Evolutionary conservation across 306 rosid genomes (phyloP), one percentile per base, ranked within the genome.

Genomic region (Notholithocarpus densiflorus): DNA sequence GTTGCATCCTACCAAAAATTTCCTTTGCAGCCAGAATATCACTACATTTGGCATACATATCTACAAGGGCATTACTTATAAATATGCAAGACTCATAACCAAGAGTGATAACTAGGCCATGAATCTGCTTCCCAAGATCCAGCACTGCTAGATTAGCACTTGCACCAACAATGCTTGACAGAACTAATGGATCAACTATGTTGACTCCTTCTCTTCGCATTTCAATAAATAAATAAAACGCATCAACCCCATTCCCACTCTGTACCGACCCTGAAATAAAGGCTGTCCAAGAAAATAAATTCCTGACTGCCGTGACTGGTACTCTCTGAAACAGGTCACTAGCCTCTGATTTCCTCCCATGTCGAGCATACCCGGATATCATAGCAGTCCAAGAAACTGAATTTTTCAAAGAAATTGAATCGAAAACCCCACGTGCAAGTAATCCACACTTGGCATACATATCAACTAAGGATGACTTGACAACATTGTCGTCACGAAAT

Each of bases 11-110:
- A 75, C 52, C 31, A 59, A 94, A 92, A 12, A 94, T 82, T 56
- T 77, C 83, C 66, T 85, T 92, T 2, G 97, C 94, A 32, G 93
- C 87, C 57, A 77, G 80, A 77, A 94, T 82, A 40, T 94, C 93
- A 59, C 97, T 92, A 72, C 98, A 92, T 86, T 89, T 92, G 6
- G 97, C 97, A 75, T 94, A 92, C 97, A 92, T 92, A 82, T 90
- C 98, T 23, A 94, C 86, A 29, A 94, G 86, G 3, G 97, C 91
- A 77, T 94, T 94, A 73, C 98, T 89, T 72, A 88, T 85, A 79
- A 84, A 92, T 75, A 94, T 79, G 75, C 97, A 94, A 70, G 95
- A 89, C 34, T 85, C 97, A 59, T 83, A 94, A 17, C 97, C 97
- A 75, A 91, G 89, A 32, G 78, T 57, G 40, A 86, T 85, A 55